Evolutionary conservation across 2,329 filamentous ascomycete genomes (phyloP).

Genomic region (Dryadomyces quercus-mongolicae): DNA sequence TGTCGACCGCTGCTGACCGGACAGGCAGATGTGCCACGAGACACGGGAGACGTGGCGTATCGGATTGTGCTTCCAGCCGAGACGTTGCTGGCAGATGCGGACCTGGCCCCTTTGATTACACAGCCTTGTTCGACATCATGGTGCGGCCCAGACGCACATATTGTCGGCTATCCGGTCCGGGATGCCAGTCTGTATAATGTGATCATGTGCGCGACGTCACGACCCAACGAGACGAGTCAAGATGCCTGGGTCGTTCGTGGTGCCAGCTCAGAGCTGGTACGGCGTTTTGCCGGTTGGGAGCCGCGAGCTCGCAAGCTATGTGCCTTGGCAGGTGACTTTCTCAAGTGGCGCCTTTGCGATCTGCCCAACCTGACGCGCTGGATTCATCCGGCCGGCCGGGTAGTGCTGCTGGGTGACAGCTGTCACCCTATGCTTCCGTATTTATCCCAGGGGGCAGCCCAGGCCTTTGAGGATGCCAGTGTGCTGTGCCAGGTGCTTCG

Average conservation of each 20-base stretch:
- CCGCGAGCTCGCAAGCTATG: constrained; percentile 21
- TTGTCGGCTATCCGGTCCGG: constrained; percentile 19
- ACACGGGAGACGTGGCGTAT: constrained; percentile 23
- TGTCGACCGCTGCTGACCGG: constrained; percentile 15
- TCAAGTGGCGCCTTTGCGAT: constrained; percentile 34
- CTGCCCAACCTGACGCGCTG: constrained; percentile 26
- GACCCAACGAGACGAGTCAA: not conserved
- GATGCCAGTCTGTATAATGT: constrained; percentile 20
- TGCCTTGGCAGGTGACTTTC: constrained; percentile 23
- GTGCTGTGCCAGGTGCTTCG: constrained; percentile 9
- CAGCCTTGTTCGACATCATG: constrained; percentile 18
- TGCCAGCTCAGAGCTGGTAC: constrained; percentile 21
- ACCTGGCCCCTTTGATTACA: constrained; percentile 15
- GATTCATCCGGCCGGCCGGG: constrained; percentile 26
- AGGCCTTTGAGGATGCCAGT: constrained; percentile 30
- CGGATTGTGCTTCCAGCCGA: constrained; percentile 18
- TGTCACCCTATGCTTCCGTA: constrained; percentile 36
- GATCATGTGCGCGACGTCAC: constrained; percentile 16
- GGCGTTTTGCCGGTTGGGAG: constrained; percentile 23
- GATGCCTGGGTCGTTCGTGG: constrained; percentile 15
- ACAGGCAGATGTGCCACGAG: constrained; percentile 13
- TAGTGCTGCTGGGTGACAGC: constrained; percentile 28
- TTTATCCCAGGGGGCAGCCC: constrained; percentile 31
- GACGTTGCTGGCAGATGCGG: constrained; percentile 17
- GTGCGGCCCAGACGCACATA: constrained; percentile 20